These are phyloP conservation scores for Nemania bipapillata DNA, from an alignment of 2,329 filamentous ascomycete genomes.

Conservation along the genomic window DNA sequence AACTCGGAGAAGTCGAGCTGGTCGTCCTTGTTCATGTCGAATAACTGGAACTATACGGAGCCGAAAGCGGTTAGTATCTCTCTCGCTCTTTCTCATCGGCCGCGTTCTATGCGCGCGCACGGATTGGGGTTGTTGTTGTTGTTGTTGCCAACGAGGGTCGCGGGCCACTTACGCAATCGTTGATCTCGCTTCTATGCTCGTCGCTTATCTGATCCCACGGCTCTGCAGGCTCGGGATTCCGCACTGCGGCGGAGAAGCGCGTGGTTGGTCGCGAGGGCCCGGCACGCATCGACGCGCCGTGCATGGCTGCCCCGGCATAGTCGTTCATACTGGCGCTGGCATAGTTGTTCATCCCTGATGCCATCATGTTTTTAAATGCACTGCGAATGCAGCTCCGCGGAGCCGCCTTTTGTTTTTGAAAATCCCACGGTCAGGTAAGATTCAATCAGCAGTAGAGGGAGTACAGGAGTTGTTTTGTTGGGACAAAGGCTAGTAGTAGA, in stretches of 20 bases:
- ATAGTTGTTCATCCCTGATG: conserved; percentile 49
- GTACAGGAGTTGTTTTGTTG: background rate
- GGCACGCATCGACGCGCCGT: conserved; percentile 47
- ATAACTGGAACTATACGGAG: conserved; percentile 79
- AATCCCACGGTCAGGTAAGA: background rate
- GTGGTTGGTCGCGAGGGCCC: conserved; percentile 47
- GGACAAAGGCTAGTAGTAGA: background rate
- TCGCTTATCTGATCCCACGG: conserved; percentile 71
- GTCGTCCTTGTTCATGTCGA: conserved; percentile 95
- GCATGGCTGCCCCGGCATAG: conserved; percentile 44
- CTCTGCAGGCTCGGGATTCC: conserved; percentile 48
- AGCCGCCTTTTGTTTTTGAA: conserved; percentile 1
- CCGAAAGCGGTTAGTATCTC: conserved; percentile 26
- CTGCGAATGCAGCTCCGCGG: conserved; percentile 11
- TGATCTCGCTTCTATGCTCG: conserved; percentile 91
- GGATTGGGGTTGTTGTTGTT: too few species aligned
- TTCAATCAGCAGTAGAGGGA: background rate
- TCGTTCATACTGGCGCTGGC: conserved; percentile 51
- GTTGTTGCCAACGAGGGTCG: background rate
- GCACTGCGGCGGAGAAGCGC: conserved; percentile 49
- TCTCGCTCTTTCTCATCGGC: background rate
- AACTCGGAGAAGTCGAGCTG: conserved; percentile 98
- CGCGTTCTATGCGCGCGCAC: background rate
- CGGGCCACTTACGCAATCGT: conserved; percentile 78
- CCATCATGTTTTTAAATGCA: conserved; percentile 31